phyloP scores from a whole-genome alignment of 306 rosid genomes.

The Adenanthera pavonina region DNA sequence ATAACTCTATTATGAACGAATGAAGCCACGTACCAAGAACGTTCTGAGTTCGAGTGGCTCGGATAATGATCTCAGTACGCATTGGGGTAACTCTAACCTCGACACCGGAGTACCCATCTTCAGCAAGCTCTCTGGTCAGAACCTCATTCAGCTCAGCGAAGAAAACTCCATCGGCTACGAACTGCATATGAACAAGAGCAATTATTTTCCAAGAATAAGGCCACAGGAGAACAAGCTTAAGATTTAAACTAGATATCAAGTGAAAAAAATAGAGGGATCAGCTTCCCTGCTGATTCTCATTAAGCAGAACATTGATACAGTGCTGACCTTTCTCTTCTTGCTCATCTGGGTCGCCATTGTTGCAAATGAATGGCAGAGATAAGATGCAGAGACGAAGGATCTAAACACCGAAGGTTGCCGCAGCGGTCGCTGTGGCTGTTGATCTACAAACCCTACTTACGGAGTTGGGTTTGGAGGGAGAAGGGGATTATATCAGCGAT shows the following conservation, averaged over 20 bases:
- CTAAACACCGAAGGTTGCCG: neutral
- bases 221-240: neutral
- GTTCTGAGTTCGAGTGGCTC: conserved; percentile 78
- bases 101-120: conserved; percentile 81
- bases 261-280: too few relatives aligned
- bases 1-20: neutral
- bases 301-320: neutral
- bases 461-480: neutral
- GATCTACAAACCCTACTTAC: conserved; percentile 49
- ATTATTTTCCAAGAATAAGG: neutral
- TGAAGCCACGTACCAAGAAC: conserved; percentile 56
- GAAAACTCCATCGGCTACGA: conserved; percentile 84
- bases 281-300: neutral
- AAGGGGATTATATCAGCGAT: conserved; percentile 22
- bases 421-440: conserved; percentile 22
- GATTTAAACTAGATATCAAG: neutral
- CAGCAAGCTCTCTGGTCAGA: conserved; percentile 75
- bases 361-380: conserved; percentile 37
- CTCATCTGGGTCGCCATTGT: conserved; percentile 65
- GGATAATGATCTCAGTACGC: conserved; percentile 79
- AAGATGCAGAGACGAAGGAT: conserved; percentile 24
- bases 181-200: conserved; percentile 41
- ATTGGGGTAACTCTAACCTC: conserved; percentile 80
- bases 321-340: conserved; percentile 65
- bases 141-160: conserved; percentile 81